phyloP scores from a whole-genome alignment of 1,139 yeast species.

The Pichia inconspicua region DNA sequence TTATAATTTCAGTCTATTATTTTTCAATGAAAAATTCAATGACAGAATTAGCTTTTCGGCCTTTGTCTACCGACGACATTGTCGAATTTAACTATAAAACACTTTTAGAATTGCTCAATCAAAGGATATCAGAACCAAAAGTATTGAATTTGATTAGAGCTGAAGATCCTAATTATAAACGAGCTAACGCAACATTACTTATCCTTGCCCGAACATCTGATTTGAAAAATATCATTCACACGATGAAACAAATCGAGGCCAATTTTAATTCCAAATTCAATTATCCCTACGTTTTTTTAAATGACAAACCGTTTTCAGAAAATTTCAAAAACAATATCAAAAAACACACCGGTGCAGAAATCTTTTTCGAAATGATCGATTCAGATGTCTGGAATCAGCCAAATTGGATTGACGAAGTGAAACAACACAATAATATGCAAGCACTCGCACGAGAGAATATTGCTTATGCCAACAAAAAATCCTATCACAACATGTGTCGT shows the following conservation, averaged over 20 bases:
- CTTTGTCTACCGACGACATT: constrained; percentile 23
- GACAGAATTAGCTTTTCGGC: not conserved
- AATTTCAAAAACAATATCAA: constrained; percentile 42
- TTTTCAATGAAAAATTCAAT: too few species aligned
- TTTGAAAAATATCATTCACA: constrained; percentile 36
- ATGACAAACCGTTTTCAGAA: constrained; percentile 59
- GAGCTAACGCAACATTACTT: constrained; percentile 67
- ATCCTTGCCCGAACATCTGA: constrained; percentile 68
- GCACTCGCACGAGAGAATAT: constrained; percentile 39
- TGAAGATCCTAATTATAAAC: constrained; percentile 33
- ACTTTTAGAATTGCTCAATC: constrained; percentile 31
- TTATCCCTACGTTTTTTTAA: constrained; percentile 76
- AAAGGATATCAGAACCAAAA: constrained; percentile 42
- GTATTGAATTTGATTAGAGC: constrained; percentile 29
- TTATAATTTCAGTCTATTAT: not conserved
- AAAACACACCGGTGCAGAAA: constrained; percentile 40
- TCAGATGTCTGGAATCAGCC: constrained; percentile 63
- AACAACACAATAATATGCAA: constrained; percentile 35
- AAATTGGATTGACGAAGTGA: constrained; percentile 38
- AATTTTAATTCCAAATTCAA: constrained; percentile 61
- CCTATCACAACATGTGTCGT: constrained; percentile 77
- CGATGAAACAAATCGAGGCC: constrained; percentile 54
- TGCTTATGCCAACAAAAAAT: constrained; percentile 53
- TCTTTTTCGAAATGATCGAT: constrained; percentile 52
- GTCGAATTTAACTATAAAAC: constrained; percentile 30